Conservation (phyloP, 148 eudicot genomes). For the Diospyros lotus region DNA sequence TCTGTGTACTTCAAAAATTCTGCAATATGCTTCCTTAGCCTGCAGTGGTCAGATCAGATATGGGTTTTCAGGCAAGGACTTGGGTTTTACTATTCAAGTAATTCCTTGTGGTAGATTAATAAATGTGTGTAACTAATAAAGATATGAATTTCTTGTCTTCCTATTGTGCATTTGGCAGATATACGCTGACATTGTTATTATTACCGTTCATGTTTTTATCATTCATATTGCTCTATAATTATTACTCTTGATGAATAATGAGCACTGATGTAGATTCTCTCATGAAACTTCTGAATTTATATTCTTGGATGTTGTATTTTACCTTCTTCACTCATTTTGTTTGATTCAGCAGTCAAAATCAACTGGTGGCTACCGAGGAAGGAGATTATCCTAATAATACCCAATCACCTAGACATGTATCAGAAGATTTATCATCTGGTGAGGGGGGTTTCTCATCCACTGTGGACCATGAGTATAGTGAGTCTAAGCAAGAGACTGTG, state of each 20-base stretch:
- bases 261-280: background rate
- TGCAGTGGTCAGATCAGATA: background rate
- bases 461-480: slow-evolving; percentile 32
- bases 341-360: slow-evolving; percentile 44
- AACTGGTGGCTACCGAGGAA: slow-evolving; percentile 38
- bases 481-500: slow-evolving; percentile 49
- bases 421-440: slow-evolving; percentile 32
- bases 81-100: background rate
- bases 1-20: background rate
- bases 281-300: background rate
- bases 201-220: too few relatives aligned
- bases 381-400: slow-evolving; percentile 38
- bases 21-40: background rate
- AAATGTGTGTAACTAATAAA: background rate
- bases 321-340: slow-evolving; percentile 1
- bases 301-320: background rate
- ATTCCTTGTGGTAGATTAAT: background rate
- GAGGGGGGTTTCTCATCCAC: slow-evolving; percentile 45
- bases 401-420: slow-evolving; percentile 37
- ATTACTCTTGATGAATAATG: too few relatives aligned
- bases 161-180: background rate
- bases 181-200: background rate
- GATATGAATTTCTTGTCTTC: slow-evolving; percentile 1
- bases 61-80: background rate
- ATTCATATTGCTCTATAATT: too few relatives aligned